Conservation (phyloP, 805 yeast species). For the Spencermartinsiella europaea region DNA sequence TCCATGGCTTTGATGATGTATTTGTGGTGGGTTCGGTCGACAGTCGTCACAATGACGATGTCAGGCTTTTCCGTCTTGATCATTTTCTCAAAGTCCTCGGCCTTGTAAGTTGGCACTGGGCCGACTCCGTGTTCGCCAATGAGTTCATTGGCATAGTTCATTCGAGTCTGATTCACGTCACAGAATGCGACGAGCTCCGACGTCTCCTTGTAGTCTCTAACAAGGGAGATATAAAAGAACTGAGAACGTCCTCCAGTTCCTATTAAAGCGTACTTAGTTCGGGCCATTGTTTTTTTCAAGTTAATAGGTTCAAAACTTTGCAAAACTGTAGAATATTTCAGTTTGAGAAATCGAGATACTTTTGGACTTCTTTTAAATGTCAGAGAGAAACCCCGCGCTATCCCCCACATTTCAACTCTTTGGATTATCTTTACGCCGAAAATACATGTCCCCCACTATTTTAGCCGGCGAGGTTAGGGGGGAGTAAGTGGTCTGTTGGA, state of each 20-base stretch:
- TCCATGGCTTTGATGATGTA: constrained; percentile 15
- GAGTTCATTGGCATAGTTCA: constrained; percentile 12
- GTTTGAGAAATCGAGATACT: too few species aligned
- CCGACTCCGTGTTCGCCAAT: constrained; percentile 9
- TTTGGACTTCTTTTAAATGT: too few species aligned
- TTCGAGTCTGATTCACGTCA: constrained; percentile 13
- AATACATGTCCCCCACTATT: background rate
- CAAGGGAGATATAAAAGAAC: constrained; percentile 12
- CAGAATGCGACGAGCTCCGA: constrained; percentile 13
- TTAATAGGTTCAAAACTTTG: too few species aligned
- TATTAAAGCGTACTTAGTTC: constrained; percentile 12
- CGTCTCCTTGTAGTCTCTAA: constrained; percentile 10
- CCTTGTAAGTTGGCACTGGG: constrained; percentile 14
- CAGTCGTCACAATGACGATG: constrained; percentile 13
- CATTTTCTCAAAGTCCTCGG: constrained; percentile 14
- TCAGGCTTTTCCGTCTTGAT: constrained; percentile 12
- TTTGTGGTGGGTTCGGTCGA: constrained; percentile 16
- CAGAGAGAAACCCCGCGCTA: too few species aligned
- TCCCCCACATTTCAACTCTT: background rate
- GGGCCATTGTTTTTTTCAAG: constrained; percentile 1
- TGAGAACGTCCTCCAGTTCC: constrained; percentile 16
- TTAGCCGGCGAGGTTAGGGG: too few species aligned
- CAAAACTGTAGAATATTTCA: too few species aligned
- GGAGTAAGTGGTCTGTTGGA: too few species aligned
- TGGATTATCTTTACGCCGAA: background rate